Percentiles rank a stretch among this genome's conserved stretches.
phyloP scores from a whole-genome alignment of 1,284 basidiomycete genomes.

The Wolfiporia cocos region DNA sequence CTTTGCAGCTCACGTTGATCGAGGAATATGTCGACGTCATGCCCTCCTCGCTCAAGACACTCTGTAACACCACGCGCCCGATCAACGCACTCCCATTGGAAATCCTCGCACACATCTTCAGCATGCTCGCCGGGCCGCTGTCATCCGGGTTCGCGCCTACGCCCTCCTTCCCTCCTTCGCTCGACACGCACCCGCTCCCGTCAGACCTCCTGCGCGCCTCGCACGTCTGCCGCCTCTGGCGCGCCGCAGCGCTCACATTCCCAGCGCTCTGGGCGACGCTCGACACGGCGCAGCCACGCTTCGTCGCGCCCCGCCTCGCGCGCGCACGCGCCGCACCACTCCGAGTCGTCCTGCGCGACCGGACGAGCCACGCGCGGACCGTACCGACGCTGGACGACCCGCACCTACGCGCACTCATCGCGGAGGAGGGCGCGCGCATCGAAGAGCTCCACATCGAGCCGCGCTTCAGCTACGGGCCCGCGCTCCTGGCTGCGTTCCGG shows the following conservation, averaged over 20 bases:
- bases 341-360: slow-evolving; percentile 13
- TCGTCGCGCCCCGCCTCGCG: slow-evolving; percentile 13
- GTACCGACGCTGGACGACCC: slow-evolving; percentile 11
- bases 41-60: too few species aligned
- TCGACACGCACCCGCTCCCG: not conserved
- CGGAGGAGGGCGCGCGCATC: slow-evolving; percentile 8
- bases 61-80: too few species aligned
- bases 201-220: slow-evolving; percentile 13
- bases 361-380: slow-evolving; percentile 4
- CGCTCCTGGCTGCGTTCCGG: slow-evolving; percentile 9
- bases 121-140: slow-evolving; percentile 9
- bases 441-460: slow-evolving; percentile 14
- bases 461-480: slow-evolving; percentile 11
- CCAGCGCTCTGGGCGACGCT: slow-evolving; percentile 20
- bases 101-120: slow-evolving; percentile 19
- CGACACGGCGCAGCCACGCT: slow-evolving; percentile 14
- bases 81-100: slow-evolving; percentile 20
- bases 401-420: slow-evolving; percentile 9
- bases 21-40: too few species aligned
- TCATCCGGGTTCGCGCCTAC: too few species aligned
- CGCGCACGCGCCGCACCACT: slow-evolving; percentile 9
- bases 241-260: slow-evolving; percentile 18
- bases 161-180: slow-evolving; percentile 9
- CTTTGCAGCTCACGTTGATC: too few species aligned
- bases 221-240: slow-evolving; percentile 22